Percentiles rank a stretch among this genome's conserved stretches.
phyloP scores from a whole-genome alignment of 176 grass and related monocot species.

The Echinochloa phyllopogon region DNA sequence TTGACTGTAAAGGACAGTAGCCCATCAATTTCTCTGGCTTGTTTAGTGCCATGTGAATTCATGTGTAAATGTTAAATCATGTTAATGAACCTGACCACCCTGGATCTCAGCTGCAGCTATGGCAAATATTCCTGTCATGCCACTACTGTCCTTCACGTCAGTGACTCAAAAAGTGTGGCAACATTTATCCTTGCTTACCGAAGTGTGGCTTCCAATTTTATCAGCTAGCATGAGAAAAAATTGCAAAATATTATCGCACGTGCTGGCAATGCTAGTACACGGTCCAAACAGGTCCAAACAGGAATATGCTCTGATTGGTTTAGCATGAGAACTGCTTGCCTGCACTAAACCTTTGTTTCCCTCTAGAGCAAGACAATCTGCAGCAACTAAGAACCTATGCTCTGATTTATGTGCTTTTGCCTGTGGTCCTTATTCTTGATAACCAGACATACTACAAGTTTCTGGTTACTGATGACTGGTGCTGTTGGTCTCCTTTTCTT shows the following conservation, averaged over 20 bases:
- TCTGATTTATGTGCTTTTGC: slow-evolving; percentile 19
- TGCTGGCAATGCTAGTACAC: neutral
- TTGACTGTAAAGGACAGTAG: slow-evolving; percentile 7
- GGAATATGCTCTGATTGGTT: too few relatives aligned
- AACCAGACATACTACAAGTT: neutral
- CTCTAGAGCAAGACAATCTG: slow-evolving; percentile 25
- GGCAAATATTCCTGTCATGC: neutral
- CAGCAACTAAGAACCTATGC: neutral
- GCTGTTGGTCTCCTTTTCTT: slow-evolving; percentile 9
- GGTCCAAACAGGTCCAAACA: too few relatives aligned
- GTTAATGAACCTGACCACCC: neutral
- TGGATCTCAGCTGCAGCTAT: neutral
- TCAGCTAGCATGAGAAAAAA: neutral
- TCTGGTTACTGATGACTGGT: neutral
- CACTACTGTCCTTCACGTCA: neutral
- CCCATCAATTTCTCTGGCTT: neutral
- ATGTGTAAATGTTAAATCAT: neutral
- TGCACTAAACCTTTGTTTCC: neutral
- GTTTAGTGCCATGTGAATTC: neutral
- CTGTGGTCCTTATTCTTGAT: neutral
- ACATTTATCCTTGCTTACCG: neutral
- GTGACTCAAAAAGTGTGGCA: neutral
- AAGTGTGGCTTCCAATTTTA: neutral
- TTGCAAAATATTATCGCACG: neutral
- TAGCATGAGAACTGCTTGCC: neutral